These are phyloP conservation scores for Ceratobasidium sp. DNA, from an alignment of 1,284 basidiomycete genomes.

Conservation along the genomic window DNA sequence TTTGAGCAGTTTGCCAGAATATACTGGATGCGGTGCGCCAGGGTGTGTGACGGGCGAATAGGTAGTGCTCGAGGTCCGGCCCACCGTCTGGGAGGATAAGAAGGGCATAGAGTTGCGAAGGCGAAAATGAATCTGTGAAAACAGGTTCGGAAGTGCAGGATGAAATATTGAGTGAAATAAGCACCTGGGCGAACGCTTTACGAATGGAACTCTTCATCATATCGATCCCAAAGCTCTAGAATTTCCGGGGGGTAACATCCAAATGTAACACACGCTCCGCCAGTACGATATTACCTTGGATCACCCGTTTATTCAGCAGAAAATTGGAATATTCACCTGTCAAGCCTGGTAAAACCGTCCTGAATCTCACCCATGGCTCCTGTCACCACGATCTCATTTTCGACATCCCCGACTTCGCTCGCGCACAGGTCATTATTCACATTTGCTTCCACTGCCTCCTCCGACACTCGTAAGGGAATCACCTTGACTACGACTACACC, in stretches of 20 bases:
- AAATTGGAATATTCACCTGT: slow-evolving; percentile 61
- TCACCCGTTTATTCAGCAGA: no score
- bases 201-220: slow-evolving; percentile 73
- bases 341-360: slow-evolving; percentile 83
- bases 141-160: neutral
- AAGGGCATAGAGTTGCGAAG: slow-evolving; percentile 85
- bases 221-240: slow-evolving; percentile 88
- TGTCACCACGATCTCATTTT: no score
- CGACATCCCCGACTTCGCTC: no score
- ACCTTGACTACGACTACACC: no score
- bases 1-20: slow-evolving; percentile 88
- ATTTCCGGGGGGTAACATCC: slow-evolving; percentile 85
- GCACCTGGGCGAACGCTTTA: slow-evolving; percentile 88
- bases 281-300: no score
- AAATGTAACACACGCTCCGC: slow-evolving; percentile 81
- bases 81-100: slow-evolving; percentile 92
- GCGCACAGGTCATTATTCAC: no score
- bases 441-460: no score
- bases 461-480: no score
- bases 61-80: slow-evolving; percentile 87
- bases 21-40: slow-evolving; percentile 90
- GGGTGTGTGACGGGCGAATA: slow-evolving; percentile 57
- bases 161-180: neutral
- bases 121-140: slow-evolving; percentile 62
- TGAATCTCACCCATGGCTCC: no score